Conservation (phyloP, 306 rosid genomes). For the Benincasa hispida region DNA sequence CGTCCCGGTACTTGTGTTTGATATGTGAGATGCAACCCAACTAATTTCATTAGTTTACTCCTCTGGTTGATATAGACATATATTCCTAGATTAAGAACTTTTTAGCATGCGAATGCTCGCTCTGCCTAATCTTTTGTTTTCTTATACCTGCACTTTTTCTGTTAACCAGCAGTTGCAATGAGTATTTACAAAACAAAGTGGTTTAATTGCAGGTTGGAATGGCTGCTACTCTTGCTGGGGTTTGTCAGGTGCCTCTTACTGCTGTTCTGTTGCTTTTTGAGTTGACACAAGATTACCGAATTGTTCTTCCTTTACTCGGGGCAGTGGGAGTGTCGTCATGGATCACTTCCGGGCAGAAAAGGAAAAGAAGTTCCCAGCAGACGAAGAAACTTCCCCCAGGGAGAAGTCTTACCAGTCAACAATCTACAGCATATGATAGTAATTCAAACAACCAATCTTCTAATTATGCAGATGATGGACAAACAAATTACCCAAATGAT, state of each 20-base stretch:
- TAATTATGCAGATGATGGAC: constrained; percentile 20
- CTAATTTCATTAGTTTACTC: neutral
- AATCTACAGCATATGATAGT: constrained; percentile 20
- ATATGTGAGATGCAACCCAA: neutral
- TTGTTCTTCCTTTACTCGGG: constrained; percentile 86
- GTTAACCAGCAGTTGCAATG: neutral
- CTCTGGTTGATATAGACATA: neutral
- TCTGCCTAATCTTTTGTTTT: neutral
- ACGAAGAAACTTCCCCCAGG: constrained; percentile 17
- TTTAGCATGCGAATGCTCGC: neutral
- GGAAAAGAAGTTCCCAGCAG: constrained; percentile 28
- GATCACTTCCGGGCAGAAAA: constrained; percentile 70
- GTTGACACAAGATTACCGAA: constrained; percentile 87
- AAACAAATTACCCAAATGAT: constrained; percentile 21
- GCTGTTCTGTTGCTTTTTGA: constrained; percentile 87
- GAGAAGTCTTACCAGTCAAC: constrained; percentile 18
- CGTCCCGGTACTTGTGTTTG: neutral
- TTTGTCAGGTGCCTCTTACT: constrained; percentile 93
- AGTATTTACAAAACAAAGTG: neutral
- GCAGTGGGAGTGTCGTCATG: constrained; percentile 94
- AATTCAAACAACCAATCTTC: constrained; percentile 27
- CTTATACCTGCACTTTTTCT: neutral
- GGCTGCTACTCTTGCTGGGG: constrained; percentile 98
- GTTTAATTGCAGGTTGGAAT: constrained; percentile 85
- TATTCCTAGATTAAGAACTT: neutral